A percentile compares a stretch with the other conserved stretches of the same genome.
phyloP scores from a whole-genome alignment of 345 rosid species.

The Rubroshorea leprosula region DNA sequence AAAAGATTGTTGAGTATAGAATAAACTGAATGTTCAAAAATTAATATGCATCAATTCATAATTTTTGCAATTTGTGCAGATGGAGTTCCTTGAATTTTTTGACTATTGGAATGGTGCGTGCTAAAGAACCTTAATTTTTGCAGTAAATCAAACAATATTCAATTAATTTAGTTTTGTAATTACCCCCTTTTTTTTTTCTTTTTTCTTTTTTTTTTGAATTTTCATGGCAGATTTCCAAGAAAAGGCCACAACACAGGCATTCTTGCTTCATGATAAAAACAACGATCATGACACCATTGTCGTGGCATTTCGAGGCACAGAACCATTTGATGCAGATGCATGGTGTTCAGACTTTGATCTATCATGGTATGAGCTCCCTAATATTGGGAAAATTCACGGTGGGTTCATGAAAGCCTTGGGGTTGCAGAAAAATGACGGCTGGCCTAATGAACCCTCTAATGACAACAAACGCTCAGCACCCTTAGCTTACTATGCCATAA shows the following conservation, averaged over 20 bases:
- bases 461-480: conserved; percentile 21
- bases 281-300: conserved; percentile 37
- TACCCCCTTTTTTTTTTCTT: no score
- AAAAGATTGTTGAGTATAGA: no score
- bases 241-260: conserved; percentile 55
- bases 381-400: conserved; percentile 60
- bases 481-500: conserved; percentile 13
- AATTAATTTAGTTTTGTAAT: no score
- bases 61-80: conserved; percentile 23
- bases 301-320: conserved; percentile 66
- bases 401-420: conserved; percentile 82
- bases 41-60: not conserved
- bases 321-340: conserved; percentile 53
- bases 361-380: conserved; percentile 62
- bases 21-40: no score
- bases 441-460: conserved; percentile 34
- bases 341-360: conserved; percentile 72
- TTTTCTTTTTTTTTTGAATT: not conserved
- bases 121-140: no score
- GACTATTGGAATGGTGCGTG: conserved; percentile 78
- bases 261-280: conserved; percentile 35
- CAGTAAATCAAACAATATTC: no score
- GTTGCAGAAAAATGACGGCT: conserved; percentile 45
- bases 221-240: conserved; percentile 42
- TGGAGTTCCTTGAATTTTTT: conserved; percentile 48